A percentile compares a stretch with the other conserved stretches of the same genome.
phyloP scores from a whole-genome alignment of 2,329 filamentous ascomycete species.

The Dactylellina parvicollis region DNA sequence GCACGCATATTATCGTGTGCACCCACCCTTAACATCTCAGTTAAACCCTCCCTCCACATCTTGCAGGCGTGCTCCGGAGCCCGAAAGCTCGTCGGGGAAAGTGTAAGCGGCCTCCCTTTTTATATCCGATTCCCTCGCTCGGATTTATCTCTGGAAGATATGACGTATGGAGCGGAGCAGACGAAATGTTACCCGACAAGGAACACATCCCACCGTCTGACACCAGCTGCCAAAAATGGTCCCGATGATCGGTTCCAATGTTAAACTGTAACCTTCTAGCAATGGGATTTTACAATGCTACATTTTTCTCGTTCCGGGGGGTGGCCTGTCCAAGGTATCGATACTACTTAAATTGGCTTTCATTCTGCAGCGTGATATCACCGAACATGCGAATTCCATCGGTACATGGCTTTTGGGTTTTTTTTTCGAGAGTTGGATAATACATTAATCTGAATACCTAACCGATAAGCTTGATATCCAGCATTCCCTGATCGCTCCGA shows the following conservation, averaged over 20 bases:
- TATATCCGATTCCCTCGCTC: background rate
- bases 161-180: background rate
- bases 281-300: too few relatives aligned
- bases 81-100: background rate
- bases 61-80: background rate
- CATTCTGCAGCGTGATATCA: background rate
- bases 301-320: too few relatives aligned
- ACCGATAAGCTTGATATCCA: background rate
- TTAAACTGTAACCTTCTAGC: too few relatives aligned
- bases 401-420: background rate
- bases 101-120: background rate
- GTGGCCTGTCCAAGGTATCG: too few relatives aligned
- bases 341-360: background rate
- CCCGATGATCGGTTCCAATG: too few relatives aligned
- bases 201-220: too few relatives aligned
- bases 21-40: background rate
- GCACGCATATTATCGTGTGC: too few relatives aligned
- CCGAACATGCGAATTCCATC: background rate
- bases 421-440: background rate
- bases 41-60: background rate
- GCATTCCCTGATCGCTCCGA: conserved; percentile 4
- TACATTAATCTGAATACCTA: background rate
- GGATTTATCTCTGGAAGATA: background rate
- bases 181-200: too few relatives aligned
- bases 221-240: too few relatives aligned